Evolutionary conservation across 768 basidiomycete species (phyloP), one percentile per base, ranked within the genome.

Genomic region (Rossbeevera mucosa): DNA sequence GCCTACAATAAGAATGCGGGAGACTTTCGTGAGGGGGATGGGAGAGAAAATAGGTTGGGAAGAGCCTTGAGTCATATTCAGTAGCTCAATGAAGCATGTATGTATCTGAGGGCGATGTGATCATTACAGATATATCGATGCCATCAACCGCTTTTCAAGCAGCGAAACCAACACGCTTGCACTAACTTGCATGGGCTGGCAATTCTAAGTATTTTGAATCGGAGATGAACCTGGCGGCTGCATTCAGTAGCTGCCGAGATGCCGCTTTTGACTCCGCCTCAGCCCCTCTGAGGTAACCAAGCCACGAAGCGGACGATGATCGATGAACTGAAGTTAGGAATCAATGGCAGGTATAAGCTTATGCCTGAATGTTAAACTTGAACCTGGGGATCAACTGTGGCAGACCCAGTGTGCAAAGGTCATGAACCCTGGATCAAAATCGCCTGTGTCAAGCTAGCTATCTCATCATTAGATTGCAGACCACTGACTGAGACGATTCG

Each of bases 1-100:
- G 24, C 91, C 91, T 40, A 91, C 74, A 54, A 94, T 84, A 48
- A 92, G 62, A 42, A 67, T 54, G 33, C 46, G 58, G 5, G 65
- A 60, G 31, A 53, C 9, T n/a, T 44, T 52, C 43, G 49, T 40
- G 30, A 59, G 48, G 4, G 36, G 26, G 31, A n/a, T 24, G 18
- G 20, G 1, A 48, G 7, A 41, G 14, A 6, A 44, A 46, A 31
- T 53, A 53, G 55, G 1, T 48, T 49, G 9, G 9, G 18, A 18
- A 38, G 11, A 9, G n/a, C 36, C 11, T n/a, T 36, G 8, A 36
- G 36, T 31, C 58, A 60, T 60, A 5, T 44, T 49, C 33, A 42
- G 25, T 16, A 22, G 18, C 9, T 40, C 13, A 5, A n/a, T 24
- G 28, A 30, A 40, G 28, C 4, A n/a, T n/a, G 26, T 12, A 25